These are phyloP conservation scores for Kalmusia sp. DNA, from an alignment of 2,329 filamentous ascomycete genomes.

Conservation along the genomic window DNA sequence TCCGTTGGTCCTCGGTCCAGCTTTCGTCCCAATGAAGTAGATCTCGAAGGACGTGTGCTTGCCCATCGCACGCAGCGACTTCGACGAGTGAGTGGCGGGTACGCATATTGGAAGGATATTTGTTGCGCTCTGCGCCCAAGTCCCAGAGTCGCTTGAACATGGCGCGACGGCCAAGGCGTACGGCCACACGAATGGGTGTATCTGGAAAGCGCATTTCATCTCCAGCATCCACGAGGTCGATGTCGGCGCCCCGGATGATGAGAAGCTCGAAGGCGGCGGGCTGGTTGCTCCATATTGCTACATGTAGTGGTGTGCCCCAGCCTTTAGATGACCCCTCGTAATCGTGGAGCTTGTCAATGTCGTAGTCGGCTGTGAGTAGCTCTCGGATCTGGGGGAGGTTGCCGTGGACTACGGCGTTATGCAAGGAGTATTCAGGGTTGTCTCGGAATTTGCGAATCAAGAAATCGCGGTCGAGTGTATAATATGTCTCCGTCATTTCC, in stretches of 20 bases:
- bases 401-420: too few species aligned
- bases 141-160: slow-evolving; percentile 1
- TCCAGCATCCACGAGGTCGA: not conserved
- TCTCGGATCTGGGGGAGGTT: too few species aligned
- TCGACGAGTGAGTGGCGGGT: not conserved
- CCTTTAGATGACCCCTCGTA: not conserved
- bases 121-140: not conserved
- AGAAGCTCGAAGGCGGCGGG: not conserved
- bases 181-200: not conserved
- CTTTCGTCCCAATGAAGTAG: not conserved
- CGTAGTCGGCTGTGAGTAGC: not conserved
- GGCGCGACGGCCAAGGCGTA: not conserved
- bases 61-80: not conserved
- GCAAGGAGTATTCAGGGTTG: not conserved
- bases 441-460: not conserved
- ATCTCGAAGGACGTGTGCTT: not conserved
- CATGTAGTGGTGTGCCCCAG: not conserved
- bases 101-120: not conserved
- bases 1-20: not conserved
- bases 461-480: not conserved
- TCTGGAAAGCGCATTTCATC: not conserved
- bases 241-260: not conserved
- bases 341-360: not conserved
- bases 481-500: not conserved
- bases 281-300: slow-evolving; percentile 2